Base-by-base conservation (phyloP, 1,139 yeast species). In the Blastobotrys indianensis region DNA sequence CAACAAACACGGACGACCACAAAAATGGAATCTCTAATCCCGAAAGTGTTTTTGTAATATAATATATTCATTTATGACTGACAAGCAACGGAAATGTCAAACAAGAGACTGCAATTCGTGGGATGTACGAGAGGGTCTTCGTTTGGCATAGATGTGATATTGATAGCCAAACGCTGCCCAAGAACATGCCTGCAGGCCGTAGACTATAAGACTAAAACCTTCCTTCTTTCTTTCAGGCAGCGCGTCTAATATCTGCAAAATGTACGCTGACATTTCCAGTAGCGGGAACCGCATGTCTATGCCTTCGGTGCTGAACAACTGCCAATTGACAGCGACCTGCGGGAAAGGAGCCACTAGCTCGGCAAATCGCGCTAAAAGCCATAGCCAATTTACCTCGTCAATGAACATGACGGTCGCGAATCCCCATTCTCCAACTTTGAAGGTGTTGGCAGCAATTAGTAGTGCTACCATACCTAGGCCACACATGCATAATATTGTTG, bases 301-400 rank as follows among this genome's bases (percentile, higher is more conserved):
- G 4, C 54, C 52, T 17, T 42, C 34, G 15, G 50, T 48, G 3
- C 47, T 37, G 32, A 41, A 42, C 7, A 40, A 42, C 36, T 45
- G 41, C 48, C 51, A 55, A 36, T 55, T 53, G 37, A 50, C 45
- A 7, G 54, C 49, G 9, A 55, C 34, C 41, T 53, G 58, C 1
- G 59, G 56, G 6, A 51, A 16, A 31, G 47, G 47, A 10, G 44
- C 30, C 4, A 44, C 39, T 17, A 46, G 42, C 3, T 43, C 46
- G 4, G 45, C 40, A 9, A 51, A 44, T 28, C 48, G 42, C 15
- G 50, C 53, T 2, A 53, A 48, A 16, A 44, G 12, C 40, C 55
- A 52, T 3, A 55, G 16, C 44, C 51, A 49, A 41, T 53, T 51
- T 10, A 51, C 51, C 15, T 39, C 47, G 35, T 56, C 60, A 2